Evolutionary conservation across 768 basidiomycete genomes (phyloP).

Genomic region (Tricholomella constricta): DNA sequence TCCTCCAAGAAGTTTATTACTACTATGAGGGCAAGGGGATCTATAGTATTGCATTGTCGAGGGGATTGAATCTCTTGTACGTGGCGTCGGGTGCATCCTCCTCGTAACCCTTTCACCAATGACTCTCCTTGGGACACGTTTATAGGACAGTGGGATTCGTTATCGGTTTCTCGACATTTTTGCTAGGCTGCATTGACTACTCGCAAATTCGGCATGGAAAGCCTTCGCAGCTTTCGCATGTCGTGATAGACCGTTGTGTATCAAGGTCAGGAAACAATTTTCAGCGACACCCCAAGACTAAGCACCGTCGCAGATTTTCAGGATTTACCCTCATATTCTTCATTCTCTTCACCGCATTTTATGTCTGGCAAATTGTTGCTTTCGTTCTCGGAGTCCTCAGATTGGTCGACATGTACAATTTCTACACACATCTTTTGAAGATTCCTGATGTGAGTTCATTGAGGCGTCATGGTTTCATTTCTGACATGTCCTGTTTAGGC

Average conservation of each 20-base stretch:
- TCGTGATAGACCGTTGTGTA: constrained; percentile 81
- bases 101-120: constrained; percentile 6
- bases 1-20: constrained; percentile 90
- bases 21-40: constrained; percentile 98
- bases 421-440: constrained; percentile 91
- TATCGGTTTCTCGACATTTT: constrained; percentile 96
- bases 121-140: constrained; percentile 26
- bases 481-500: constrained; percentile 50
- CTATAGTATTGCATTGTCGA: constrained; percentile 88
- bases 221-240: constrained; percentile 71
- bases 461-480: constrained; percentile 3
- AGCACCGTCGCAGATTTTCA: constrained; percentile 59
- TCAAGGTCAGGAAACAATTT: constrained; percentile 59
- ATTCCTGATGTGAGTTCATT: constrained; percentile 82
- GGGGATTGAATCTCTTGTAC: constrained; percentile 93
- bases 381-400: constrained; percentile 76
- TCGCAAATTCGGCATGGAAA: constrained; percentile 70
- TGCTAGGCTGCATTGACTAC: constrained; percentile 95
- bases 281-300: neutral
- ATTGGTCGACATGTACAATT: constrained; percentile 93
- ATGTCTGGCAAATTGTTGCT: constrained; percentile 82
- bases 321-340: constrained; percentile 85
- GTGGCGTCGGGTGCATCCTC: constrained; percentile 35
- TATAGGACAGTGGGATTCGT: constrained; percentile 95
- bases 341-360: constrained; percentile 83